phyloP scores from a whole-genome alignment of 805 yeast species.

The Candida nanaspora region DNA sequence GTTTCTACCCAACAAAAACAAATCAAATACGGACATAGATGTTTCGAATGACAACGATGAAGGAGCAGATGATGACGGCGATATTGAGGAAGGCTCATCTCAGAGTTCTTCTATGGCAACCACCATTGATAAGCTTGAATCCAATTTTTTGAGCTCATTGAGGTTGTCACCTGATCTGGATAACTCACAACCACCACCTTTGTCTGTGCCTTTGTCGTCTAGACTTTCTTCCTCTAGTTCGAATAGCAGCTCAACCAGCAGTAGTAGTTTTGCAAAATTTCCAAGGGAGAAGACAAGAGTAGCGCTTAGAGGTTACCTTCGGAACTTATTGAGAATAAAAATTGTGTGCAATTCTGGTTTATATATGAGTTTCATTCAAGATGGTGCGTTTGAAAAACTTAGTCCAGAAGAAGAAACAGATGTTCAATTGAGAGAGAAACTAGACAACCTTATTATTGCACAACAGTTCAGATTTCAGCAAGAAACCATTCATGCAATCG shows the following conservation, averaged over 20 bases:
- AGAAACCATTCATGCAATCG: constrained; percentile 30
- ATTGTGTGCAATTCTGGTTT: constrained; percentile 47
- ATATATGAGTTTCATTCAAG: constrained; percentile 47
- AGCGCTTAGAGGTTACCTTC: constrained; percentile 68
- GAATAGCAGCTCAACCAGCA: not conserved
- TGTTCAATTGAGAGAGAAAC: constrained; percentile 44
- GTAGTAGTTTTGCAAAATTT: constrained; percentile 26
- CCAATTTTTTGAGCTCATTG: constrained; percentile 12
- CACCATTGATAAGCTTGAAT: constrained; percentile 14
- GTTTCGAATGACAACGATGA: not conserved
- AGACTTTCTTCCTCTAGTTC: not conserved
- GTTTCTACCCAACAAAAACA: constrained; percentile 22
- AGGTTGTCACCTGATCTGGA: constrained; percentile 2
- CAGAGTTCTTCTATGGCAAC: constrained; percentile 1
- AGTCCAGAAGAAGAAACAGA: constrained; percentile 44
- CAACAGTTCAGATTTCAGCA: constrained; percentile 70
- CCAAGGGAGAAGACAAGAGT: constrained; percentile 73
- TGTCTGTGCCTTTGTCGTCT: not conserved
- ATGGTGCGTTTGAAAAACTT: constrained; percentile 29
- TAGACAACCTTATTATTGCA: constrained; percentile 51
- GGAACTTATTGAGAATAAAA: constrained; percentile 41
- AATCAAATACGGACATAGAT: not conserved
- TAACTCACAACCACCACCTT: too few species aligned
- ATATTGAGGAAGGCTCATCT: not conserved
- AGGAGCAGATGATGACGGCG: constrained; percentile 3